phyloP scores from a whole-genome alignment of 768 basidiomycete species.

The Mycena capillaripes region DNA sequence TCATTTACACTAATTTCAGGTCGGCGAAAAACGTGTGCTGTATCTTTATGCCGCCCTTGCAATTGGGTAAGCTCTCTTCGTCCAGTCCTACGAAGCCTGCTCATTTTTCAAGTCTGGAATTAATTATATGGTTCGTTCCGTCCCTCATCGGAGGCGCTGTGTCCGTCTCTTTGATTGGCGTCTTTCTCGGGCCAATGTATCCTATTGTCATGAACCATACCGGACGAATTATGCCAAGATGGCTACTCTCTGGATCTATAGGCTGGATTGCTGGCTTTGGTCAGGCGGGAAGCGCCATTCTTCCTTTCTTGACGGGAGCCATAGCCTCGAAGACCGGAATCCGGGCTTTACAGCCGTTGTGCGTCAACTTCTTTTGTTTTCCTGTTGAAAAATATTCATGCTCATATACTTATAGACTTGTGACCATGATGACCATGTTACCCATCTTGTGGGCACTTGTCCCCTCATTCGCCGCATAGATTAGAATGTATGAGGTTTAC shows the following conservation, averaged over 20 bases:
- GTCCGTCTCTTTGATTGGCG: conserved; percentile 72
- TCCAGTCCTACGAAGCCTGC: not conserved
- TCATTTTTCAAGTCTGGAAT: conserved; percentile 61
- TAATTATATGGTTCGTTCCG: conserved; percentile 79
- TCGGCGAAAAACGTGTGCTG: conserved; percentile 69
- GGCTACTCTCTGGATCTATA: conserved; percentile 73
- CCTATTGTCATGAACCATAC: conserved; percentile 81
- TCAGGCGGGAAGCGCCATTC: conserved; percentile 76
- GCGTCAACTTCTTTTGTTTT: conserved; percentile 15
- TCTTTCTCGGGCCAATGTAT: conserved; percentile 82
- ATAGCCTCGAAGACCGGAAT: conserved; percentile 75
- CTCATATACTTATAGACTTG: conserved; percentile 58
- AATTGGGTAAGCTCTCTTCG: conserved; percentile 55
- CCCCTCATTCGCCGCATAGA: not conserved
- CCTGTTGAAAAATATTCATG: not conserved
- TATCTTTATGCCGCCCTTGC: conserved; percentile 65
- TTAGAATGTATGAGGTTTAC: no score
- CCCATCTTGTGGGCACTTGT: conserved; percentile 25
- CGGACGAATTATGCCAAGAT: conserved; percentile 70
- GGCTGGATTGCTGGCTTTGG: conserved; percentile 80
- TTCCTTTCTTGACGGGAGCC: conserved; percentile 80
- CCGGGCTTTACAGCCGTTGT: not conserved
- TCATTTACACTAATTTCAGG: conserved; percentile 40
- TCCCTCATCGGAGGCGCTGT: conserved; percentile 75
- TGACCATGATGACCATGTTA: conserved; percentile 73